Conservation (phyloP, 192 early-diverging fungal genomes). For the Coemansia sp. region DNA sequence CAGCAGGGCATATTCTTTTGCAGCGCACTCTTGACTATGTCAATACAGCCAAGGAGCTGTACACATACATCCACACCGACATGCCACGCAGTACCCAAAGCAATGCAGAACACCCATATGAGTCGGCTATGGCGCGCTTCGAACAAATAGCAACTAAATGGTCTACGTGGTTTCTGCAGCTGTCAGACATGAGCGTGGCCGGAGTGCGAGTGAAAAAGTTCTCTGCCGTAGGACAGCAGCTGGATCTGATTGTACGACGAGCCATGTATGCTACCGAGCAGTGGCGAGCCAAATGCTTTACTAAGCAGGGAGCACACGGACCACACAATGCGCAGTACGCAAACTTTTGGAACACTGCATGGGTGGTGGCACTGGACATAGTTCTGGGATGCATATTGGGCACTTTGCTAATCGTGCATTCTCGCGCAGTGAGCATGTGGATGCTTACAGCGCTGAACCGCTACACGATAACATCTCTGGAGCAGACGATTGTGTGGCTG, state of each 20-base stretch:
- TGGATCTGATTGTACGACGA: constrained; percentile 85
- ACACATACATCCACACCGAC: constrained; percentile 22
- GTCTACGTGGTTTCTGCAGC: constrained; percentile 57
- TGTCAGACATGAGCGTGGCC: constrained; percentile 61
- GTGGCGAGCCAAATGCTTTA: constrained; percentile 63
- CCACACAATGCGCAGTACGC: constrained; percentile 41
- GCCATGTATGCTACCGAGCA: constrained; percentile 85
- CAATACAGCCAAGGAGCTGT: constrained; percentile 24
- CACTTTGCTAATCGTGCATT: constrained; percentile 64
- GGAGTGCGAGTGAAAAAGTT: constrained; percentile 61
- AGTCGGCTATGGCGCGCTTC: not conserved
- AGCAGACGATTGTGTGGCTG: constrained; percentile 83
- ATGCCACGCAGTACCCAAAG: not conserved
- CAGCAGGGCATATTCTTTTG: constrained; percentile 3
- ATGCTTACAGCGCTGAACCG: constrained; percentile 55
- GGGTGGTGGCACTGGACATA: constrained; percentile 92
- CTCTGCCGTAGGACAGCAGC: constrained; percentile 79
- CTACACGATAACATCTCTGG: constrained; percentile 69
- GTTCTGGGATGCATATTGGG: constrained; percentile 82
- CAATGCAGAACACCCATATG: not conserved
- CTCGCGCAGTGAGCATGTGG: constrained; percentile 55
- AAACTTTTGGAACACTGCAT: constrained; percentile 94
- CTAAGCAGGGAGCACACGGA: constrained; percentile 45
- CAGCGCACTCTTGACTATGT: constrained; percentile 29
- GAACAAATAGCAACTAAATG: constrained; percentile 10